Evolutionary conservation across 306 rosid species (phyloP).

Genomic region (Sophora flavescens): DNA sequence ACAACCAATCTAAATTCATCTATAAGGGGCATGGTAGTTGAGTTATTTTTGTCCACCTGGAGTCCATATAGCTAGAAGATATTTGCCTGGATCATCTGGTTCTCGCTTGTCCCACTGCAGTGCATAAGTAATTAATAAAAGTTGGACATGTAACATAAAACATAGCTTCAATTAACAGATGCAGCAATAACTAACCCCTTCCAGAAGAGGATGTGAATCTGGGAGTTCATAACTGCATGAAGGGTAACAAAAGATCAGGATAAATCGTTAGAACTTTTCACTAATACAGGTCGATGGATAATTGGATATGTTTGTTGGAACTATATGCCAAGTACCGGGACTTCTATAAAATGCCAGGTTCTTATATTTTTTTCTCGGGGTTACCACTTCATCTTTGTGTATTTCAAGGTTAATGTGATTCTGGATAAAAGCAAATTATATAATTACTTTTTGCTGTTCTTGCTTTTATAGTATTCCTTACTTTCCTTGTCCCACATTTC

Average conservation of each 20-base stretch:
- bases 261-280: constrained; percentile 8
- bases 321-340: neutral
- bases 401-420: constrained; percentile 16
- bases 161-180: neutral
- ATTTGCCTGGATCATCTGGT: constrained; percentile 86
- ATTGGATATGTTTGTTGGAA: neutral
- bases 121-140: constrained; percentile 43
- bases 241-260: constrained; percentile 47
- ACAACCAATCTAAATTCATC: constrained; percentile 9
- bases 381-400: neutral
- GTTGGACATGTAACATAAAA: constrained; percentile 8
- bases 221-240: constrained; percentile 92
- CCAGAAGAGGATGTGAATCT: constrained; percentile 82
- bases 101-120: constrained; percentile 77
- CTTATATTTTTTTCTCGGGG: neutral
- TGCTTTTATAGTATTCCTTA: neutral
- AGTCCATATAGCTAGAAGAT: constrained; percentile 94
- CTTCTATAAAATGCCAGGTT: constrained; percentile 30
- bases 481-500: constrained; percentile 12
- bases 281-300: neutral
- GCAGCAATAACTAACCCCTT: constrained; percentile 62
- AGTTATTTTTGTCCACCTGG: constrained; percentile 65
- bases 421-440: neutral
- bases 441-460: neutral
- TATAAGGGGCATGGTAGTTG: constrained; percentile 5